Evolutionary conservation across 1,139 yeast genomes (phyloP), one percentile per base, ranked within the genome.

Genomic region (Suhomyces anneliseae): DNA sequence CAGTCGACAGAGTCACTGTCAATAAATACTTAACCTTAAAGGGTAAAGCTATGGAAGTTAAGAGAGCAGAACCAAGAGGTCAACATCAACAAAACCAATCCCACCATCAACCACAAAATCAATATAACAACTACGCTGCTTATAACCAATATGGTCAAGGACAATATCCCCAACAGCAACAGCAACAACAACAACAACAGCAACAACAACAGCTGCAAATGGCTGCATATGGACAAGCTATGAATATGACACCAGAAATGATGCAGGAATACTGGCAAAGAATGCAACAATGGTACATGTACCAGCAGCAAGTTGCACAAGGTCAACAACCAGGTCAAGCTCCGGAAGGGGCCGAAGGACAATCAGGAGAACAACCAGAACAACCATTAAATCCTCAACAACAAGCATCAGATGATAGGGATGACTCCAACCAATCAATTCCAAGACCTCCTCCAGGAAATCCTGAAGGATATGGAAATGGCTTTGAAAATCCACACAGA

Each of bases 11-110:
- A 59, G 96, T 90, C 49, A 87, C 95, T 50, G 88, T 85, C 49
- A 87, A 86, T 65, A 87, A 88, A 69, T 89, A 83, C 62, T 79
- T 90, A 54, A 83, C 86, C 48, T 83, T 90, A 56, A 90, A 90
- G 64, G 97, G 96, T 44, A 89, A 87, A 66, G 83, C 90, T 41
- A 90, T 93, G 82, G 99, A 93, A 69, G 96, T 93, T 51, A 93
- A 93, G 69, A 82, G 97, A 59, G 99, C 99, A n/a, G 97, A 92
- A 65, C 98, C 99, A 54, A 81, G 98, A 66, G 77, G 78, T 36
- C 78, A 70, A 55, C 79, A 74, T 49, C 78, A 74, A 51, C 77
- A 68, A 53, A 66, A 64, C 49, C 74, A 68, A 47, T 59, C 61
- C 51, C 56, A 60, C 44, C 69, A 66, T 44, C 71, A 84, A 77